These are phyloP conservation scores for Ophiocordyceps camponoti-saundersi DNA, from an alignment of 2,329 filamentous ascomycete genomes.

Conservation along the genomic window DNA sequence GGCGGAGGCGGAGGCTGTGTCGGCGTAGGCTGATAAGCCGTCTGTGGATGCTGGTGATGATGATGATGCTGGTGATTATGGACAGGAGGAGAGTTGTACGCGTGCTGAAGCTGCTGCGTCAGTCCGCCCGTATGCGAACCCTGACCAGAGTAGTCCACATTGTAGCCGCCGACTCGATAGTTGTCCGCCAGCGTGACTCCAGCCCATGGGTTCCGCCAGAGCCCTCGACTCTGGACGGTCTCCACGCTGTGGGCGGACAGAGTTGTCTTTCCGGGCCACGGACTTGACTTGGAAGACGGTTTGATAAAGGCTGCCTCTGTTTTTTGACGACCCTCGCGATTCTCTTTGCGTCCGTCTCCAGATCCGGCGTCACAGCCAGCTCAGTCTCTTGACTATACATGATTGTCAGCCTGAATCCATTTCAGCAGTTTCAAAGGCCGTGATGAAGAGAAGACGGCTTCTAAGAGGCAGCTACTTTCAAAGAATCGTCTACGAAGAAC, in stretches of 20 bases:
- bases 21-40: conserved; percentile 2
- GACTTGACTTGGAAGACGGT: too few relatives aligned
- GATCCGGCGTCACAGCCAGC: not conserved
- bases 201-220: conserved; percentile 62
- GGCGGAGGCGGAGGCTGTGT: not conserved
- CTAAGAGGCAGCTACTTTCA: too few relatives aligned
- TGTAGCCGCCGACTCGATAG: conserved; percentile 57
- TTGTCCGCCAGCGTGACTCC: conserved; percentile 57
- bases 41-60: conserved; percentile 3
- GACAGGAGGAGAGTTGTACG: conserved; percentile 33
- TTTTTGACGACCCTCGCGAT: too few relatives aligned
- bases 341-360: too few relatives aligned
- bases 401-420: not conserved
- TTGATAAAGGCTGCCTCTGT: too few relatives aligned
- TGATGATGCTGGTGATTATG: conserved; percentile 10
- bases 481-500: too few relatives aligned
- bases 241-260: conserved; percentile 37
- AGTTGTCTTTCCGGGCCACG: conserved; percentile 28
- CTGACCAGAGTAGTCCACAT: conserved; percentile 59
- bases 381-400: not conserved
- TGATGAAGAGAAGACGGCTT: too few relatives aligned
- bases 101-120: conserved; percentile 45
- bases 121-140: conserved; percentile 48
- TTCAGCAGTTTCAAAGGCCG: too few relatives aligned
- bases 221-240: conserved; percentile 58